phyloP scores from a whole-genome alignment of 148 eudicot species.

The Amaranthus hypochondriacus region DNA sequence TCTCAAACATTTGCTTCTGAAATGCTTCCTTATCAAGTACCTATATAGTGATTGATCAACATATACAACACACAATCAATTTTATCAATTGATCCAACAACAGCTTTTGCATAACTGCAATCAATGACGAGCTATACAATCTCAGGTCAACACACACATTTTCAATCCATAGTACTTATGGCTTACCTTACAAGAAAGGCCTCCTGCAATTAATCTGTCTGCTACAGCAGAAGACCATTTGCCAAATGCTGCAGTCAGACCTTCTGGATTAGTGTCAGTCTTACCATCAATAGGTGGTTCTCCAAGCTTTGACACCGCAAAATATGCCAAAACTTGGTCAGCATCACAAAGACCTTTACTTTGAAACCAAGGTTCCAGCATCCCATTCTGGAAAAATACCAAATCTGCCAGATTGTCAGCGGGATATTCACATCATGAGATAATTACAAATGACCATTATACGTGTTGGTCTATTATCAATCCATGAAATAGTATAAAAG shows the following conservation, averaged over 20 bases:
- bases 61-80: not conserved
- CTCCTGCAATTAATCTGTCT: conserved; percentile 72
- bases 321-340: conserved; percentile 88
- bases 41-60: conserved; percentile 31
- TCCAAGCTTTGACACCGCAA: conserved; percentile 92
- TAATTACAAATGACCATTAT: not conserved
- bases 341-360: conserved; percentile 82
- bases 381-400: conserved; percentile 99
- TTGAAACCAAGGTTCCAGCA: conserved; percentile 96
- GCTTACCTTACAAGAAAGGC: conserved; percentile 88
- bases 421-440: conserved; percentile 16
- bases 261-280: conserved; percentile 95
- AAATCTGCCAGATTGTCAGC: conserved; percentile 89
- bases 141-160: not conserved
- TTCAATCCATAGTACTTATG: not conserved
- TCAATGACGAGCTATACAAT: not conserved
- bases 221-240: conserved; percentile 96
- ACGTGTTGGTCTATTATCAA: not conserved
- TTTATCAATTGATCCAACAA: not conserved
- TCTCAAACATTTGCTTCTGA: conserved; percentile 93
- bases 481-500: not conserved
- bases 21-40: conserved; percentile 88
- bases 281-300: conserved; percentile 87
- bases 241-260: conserved; percentile 89
- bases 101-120: not conserved